phyloP scores from a whole-genome alignment of 2,329 filamentous ascomycete species.

The Cordyceps farinosa region DNA sequence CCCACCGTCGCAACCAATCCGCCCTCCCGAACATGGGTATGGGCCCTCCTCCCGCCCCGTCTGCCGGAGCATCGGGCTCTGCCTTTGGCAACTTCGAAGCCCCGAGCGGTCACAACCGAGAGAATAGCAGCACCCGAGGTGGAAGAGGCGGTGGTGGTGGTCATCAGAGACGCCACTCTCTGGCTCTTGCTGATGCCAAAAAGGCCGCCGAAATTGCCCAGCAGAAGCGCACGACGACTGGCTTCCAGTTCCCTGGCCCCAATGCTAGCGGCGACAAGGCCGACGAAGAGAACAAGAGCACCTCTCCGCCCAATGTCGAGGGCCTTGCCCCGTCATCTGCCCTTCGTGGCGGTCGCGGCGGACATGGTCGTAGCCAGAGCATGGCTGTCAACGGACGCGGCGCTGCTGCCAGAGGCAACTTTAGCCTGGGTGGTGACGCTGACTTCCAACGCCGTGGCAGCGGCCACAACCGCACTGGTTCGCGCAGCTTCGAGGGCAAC shows the following conservation, averaged over 20 bases:
- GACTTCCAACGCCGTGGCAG: conserved; percentile 77
- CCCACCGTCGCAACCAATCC: conserved; percentile 97
- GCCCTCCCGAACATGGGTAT: conserved; percentile 89
- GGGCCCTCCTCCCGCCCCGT: conserved; percentile 85
- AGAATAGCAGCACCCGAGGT: conserved; percentile 52
- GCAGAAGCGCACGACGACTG: conserved; percentile 90
- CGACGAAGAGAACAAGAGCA: conserved; percentile 43
- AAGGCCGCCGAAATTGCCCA: conserved; percentile 96
- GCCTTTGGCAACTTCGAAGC: conserved; percentile 76
- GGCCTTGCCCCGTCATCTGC: conserved; percentile 38
- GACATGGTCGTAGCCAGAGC: conserved; percentile 80
- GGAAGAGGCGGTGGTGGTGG: conserved; percentile 57
- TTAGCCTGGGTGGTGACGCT: conserved; percentile 38
- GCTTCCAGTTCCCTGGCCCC: conserved; percentile 89
- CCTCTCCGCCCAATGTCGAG: conserved; percentile 31
- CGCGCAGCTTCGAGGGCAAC: conserved; percentile 95
- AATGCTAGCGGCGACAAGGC: conserved; percentile 61
- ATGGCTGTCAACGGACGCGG: conserved; percentile 76
- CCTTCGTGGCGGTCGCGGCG: conserved; percentile 52
- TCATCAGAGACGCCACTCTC: conserved; percentile 89
- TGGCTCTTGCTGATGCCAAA: conserved; percentile 92
- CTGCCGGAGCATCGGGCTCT: conserved; percentile 79
- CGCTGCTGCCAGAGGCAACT: conserved; percentile 58
- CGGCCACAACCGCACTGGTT: conserved; percentile 76
- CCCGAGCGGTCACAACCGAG: conserved; percentile 55